phyloP scores from a whole-genome alignment of 352 stramenopile species.

The Phytophthora hibernalis region DNA sequence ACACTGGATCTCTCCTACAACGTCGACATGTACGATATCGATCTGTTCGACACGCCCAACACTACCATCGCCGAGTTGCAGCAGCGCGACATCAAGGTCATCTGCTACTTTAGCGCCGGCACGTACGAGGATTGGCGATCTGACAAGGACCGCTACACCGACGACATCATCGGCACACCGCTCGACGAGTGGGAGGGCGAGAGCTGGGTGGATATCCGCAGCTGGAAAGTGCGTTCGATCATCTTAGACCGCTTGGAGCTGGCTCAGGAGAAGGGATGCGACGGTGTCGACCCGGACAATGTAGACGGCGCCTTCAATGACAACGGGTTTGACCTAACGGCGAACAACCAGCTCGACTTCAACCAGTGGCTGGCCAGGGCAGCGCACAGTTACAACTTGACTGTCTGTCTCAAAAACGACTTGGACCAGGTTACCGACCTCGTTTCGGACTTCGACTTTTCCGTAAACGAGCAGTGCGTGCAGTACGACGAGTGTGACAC shows the following conservation, averaged over 20 bases:
- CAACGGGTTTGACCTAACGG: conserved; percentile 43
- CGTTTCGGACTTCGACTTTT: conserved; percentile 59
- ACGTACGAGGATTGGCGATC: conserved; percentile 59
- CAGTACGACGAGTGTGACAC: conserved; percentile 56
- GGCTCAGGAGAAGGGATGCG: conserved; percentile 56
- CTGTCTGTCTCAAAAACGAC: conserved; percentile 67
- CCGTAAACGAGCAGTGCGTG: conserved; percentile 66
- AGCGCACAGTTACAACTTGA: conserved; percentile 49
- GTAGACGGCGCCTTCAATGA: conserved; percentile 55
- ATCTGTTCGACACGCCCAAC: conserved; percentile 47
- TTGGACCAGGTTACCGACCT: conserved; percentile 48
- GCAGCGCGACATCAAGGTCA: conserved; percentile 41
- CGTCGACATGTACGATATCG: conserved; percentile 47
- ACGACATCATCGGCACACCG: conserved; percentile 40
- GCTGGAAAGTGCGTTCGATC: conserved; percentile 43
- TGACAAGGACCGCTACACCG: conserved; percentile 49
- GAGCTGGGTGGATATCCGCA: conserved; percentile 51
- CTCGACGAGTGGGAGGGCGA: conserved; percentile 47
- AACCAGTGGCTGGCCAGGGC: conserved; percentile 50
- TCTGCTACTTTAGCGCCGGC: conserved; percentile 70
- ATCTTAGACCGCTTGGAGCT: conserved; percentile 50
- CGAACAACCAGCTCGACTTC: conserved; percentile 53
- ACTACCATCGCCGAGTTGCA: conserved; percentile 39
- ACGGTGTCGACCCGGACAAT: conserved; percentile 67
- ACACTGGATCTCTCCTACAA: conserved; percentile 40